Evolutionary conservation across 73 alveolate species (phyloP).

Genomic region (Uronychia setigera): DNA sequence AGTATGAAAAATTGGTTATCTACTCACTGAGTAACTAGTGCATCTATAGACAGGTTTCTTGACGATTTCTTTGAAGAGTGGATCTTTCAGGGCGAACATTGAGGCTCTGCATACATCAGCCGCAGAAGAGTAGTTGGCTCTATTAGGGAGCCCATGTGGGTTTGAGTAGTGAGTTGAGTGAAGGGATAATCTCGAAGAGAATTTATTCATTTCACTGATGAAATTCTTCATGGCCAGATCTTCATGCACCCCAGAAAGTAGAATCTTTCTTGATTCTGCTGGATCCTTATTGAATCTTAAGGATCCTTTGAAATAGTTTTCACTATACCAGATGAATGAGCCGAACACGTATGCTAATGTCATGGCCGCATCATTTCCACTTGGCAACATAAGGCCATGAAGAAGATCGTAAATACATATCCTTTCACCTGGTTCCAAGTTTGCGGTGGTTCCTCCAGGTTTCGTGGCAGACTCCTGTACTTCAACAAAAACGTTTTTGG

Average conservation of each 20-base stretch:
- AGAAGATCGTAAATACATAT: constrained; percentile 58
- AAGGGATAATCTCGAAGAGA: constrained; percentile 40
- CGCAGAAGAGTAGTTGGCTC: constrained; percentile 61
- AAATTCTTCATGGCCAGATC: constrained; percentile 19
- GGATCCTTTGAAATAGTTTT: background rate
- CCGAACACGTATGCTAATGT: constrained; percentile 51
- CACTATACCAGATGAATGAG: background rate
- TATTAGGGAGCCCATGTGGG: constrained; percentile 71
- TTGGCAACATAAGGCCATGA: constrained; percentile 80
- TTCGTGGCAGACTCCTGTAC: constrained; percentile 69
- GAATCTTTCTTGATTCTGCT: background rate
- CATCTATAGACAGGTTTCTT: constrained; percentile 36
- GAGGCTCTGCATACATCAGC: constrained; percentile 58
- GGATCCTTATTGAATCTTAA: background rate
- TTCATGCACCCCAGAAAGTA: background rate
- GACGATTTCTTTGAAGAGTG: constrained; percentile 51
- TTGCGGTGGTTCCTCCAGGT: constrained; percentile 76
- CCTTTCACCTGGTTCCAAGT: constrained; percentile 49
- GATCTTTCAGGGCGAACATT: constrained; percentile 38
- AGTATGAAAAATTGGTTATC: constrained; percentile 6
- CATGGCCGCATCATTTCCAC: constrained; percentile 89
- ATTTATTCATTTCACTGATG: constrained; percentile 66
- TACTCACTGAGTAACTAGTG: constrained; percentile 5
- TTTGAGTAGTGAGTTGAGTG: constrained; percentile 59
- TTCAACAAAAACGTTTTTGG: constrained; percentile 46